Conservation (phyloP, 2,329 filamentous ascomycete species). For the Harringtonia aguacate region DNA sequence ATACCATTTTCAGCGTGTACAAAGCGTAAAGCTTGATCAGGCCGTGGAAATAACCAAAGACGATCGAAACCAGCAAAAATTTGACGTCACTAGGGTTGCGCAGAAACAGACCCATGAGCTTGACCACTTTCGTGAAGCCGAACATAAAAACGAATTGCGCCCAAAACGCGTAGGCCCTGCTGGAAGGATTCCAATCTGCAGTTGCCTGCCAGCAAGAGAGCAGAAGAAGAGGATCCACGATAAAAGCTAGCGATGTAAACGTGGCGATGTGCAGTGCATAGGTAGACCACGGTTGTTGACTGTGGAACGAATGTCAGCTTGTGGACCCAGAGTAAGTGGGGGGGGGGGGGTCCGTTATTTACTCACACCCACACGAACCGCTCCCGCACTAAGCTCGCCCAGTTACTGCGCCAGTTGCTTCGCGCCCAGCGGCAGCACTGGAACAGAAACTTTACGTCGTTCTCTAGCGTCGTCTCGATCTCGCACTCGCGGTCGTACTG, state of each 20-base stretch:
- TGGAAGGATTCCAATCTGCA: conserved; percentile 42
- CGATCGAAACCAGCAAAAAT: conserved; percentile 71
- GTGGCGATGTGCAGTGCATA: conserved; percentile 91
- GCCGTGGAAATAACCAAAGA: conserved; percentile 90
- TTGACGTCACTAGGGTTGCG: conserved; percentile 73
- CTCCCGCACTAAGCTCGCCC: conserved; percentile 79
- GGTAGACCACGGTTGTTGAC: conserved; percentile 85
- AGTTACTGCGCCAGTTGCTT: conserved; percentile 96
- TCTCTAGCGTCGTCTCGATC: conserved; percentile 86
- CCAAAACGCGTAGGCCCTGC: conserved; percentile 45
- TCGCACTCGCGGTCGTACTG: conserved; percentile 89
- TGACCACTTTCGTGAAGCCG: conserved; percentile 77
- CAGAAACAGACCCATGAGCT: conserved; percentile 77
- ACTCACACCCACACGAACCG: conserved; percentile 80
- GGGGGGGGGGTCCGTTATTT: background rate
- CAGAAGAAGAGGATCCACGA: conserved; percentile 65
- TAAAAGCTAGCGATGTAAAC: conserved; percentile 76
- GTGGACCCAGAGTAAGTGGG: background rate
- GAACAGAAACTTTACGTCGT: conserved; percentile 78
- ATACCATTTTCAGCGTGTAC: conserved; percentile 72
- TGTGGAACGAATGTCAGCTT: conserved; percentile 23
- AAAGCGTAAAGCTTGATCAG: conserved; percentile 85
- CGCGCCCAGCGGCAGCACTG: conserved; percentile 93
- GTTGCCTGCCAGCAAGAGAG: conserved; percentile 60
- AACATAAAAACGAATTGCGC: conserved; percentile 65